Conservation (phyloP, 495 filamentous ascomycete genomes). For the Xylaria longipes region DNA sequence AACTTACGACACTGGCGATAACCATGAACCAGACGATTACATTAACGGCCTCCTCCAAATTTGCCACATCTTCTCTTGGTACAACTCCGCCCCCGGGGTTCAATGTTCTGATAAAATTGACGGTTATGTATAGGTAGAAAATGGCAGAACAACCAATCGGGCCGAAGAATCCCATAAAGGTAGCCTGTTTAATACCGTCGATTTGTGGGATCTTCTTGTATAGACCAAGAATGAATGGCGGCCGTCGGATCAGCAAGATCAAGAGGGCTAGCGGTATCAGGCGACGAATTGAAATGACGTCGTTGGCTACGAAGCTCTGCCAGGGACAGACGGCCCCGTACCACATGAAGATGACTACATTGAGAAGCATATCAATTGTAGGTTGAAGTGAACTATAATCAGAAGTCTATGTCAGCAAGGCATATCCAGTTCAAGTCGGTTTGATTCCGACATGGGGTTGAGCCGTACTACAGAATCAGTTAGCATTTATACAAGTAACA, state of each 20-base stretch:
- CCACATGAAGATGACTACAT: conserved; percentile 86
- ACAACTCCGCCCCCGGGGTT: conserved; percentile 60
- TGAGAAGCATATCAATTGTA: conserved; percentile 82
- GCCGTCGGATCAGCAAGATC: conserved; percentile 78
- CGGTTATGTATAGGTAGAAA: conserved; percentile 83
- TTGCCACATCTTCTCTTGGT: conserved; percentile 68
- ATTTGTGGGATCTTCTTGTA: conserved; percentile 77
- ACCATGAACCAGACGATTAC: conserved; percentile 88
- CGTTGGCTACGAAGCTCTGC: conserved; percentile 69
- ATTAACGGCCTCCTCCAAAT: conserved; percentile 66
- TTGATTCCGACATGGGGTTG: neutral
- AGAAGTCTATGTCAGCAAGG: conserved; percentile 4
- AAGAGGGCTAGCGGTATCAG: conserved; percentile 81
- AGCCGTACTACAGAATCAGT: conserved; percentile 16
- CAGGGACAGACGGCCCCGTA: conserved; percentile 89
- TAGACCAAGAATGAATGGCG: conserved; percentile 76
- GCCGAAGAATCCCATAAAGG: conserved; percentile 92
- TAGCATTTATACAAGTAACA: conserved; percentile 5
- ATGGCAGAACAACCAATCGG: conserved; percentile 93
- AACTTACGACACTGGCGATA: conserved; percentile 83
- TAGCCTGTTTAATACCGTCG: conserved; percentile 69
- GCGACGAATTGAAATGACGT: conserved; percentile 76
- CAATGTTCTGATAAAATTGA: conserved; percentile 68
- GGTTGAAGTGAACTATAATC: conserved; percentile 70
- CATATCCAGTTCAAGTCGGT: neutral